These are phyloP conservation scores for Hippophae tibetana DNA, from an alignment of 306 rosid species.

Conservation along the genomic window DNA sequence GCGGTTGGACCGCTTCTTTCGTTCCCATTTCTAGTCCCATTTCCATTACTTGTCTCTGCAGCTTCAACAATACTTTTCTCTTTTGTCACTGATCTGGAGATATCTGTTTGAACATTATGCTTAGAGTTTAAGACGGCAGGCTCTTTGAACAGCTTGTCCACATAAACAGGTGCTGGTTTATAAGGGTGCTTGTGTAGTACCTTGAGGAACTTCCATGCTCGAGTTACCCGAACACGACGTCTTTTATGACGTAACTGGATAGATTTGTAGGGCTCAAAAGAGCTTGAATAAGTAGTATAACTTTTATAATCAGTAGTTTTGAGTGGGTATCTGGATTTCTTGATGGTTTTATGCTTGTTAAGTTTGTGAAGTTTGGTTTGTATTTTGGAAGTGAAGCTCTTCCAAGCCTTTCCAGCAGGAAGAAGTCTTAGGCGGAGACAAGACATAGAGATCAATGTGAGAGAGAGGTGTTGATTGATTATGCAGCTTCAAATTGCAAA, in stretches of 20 bases:
- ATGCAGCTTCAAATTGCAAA: not conserved
- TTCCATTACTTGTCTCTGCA: conserved; percentile 19
- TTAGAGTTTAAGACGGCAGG: conserved; percentile 23
- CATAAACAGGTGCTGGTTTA: conserved; percentile 29
- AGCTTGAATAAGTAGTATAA: not conserved
- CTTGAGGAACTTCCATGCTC: not conserved
- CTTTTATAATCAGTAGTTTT: not conserved
- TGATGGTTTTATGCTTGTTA: conserved; percentile 36
- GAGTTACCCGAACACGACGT: conserved; percentile 12
- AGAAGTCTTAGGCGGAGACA: conserved; percentile 40
- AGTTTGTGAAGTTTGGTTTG: conserved; percentile 40
- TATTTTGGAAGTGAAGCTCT: conserved; percentile 44
- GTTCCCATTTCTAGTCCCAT: conserved; percentile 13
- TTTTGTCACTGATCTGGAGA: not conserved
- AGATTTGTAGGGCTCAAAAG: conserved; percentile 14
- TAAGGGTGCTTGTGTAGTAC: conserved; percentile 7
- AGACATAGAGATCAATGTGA: conserved; percentile 27
- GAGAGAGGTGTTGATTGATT: not conserved
- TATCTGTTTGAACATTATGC: conserved; percentile 15
- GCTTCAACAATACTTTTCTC: conserved; percentile 4
- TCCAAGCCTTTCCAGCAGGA: conserved; percentile 55
- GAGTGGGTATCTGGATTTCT: conserved; percentile 26
- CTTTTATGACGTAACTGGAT: conserved; percentile 15
- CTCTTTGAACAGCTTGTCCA: conserved; percentile 54
- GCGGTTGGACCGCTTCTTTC: conserved; percentile 14